Evolutionary conservation across 345 rosid genomes (phyloP).

Genomic region (Aquilaria yunnanensis): DNA sequence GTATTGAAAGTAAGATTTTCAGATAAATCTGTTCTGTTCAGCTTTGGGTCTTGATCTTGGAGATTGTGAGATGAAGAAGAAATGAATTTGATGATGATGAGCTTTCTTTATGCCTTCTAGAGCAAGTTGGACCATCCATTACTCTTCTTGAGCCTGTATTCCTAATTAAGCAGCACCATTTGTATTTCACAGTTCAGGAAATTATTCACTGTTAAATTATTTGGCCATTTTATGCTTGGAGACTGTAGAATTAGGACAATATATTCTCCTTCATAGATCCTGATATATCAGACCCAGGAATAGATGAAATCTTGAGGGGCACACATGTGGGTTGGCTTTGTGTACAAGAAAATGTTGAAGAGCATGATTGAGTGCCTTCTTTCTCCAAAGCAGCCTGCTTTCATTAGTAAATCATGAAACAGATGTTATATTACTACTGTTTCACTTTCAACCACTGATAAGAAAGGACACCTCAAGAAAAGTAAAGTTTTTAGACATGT

Average conservation of each 20-base stretch:
- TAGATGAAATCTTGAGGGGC: background rate
- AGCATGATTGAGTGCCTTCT: slow-evolving; percentile 14
- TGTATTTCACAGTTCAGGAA: too few relatives aligned
- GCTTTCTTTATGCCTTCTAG: background rate
- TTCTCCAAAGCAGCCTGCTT: background rate
- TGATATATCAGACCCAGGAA: background rate
- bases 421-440: too few relatives aligned
- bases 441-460: too few relatives aligned
- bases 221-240: background rate
- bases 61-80: slow-evolving; percentile 11
- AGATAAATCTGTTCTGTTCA: too few relatives aligned
- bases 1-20: too few relatives aligned
- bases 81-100: background rate
- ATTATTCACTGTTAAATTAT: too few relatives aligned
- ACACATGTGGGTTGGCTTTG: slow-evolving; percentile 15
- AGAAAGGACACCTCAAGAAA: too few relatives aligned
- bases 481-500: too few relatives aligned
- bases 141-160: too few relatives aligned
- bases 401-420: too few relatives aligned
- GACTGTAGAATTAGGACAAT: slow-evolving; percentile 16
- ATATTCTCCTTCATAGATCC: background rate
- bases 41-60: background rate
- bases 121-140: background rate
- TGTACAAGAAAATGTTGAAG: slow-evolving; percentile 14
- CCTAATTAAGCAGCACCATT: too few relatives aligned